A percentile compares a stretch with the other conserved stretches of the same genome.
Conservation (phyloP, 1,284 basidiomycete genomes). For the Hortiboletus rubellus region DNA sequence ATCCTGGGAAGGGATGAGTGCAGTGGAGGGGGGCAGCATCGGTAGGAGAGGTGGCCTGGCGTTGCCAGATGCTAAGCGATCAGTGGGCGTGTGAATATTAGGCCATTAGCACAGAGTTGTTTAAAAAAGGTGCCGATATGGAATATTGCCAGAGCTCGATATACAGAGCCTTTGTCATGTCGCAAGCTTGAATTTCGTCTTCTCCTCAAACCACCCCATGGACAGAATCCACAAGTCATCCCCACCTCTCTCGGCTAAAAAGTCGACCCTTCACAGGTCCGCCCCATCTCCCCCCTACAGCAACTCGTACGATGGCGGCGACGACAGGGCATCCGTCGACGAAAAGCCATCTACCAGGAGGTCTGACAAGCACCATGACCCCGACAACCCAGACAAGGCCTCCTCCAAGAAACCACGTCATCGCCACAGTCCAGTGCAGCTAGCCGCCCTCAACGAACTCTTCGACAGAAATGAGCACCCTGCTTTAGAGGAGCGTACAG, state of each 20-base stretch:
- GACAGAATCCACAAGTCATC: constrained; percentile 28
- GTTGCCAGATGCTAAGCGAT: constrained; percentile 9
- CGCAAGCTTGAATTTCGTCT: constrained; percentile 36
- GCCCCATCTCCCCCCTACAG: constrained; percentile 14
- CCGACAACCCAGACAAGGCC: constrained; percentile 27
- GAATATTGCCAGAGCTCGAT: constrained; percentile 42
- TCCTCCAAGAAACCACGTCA: constrained; percentile 68
- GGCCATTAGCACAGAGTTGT: constrained; percentile 30
- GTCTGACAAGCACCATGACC: constrained; percentile 25
- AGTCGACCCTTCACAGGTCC: constrained; percentile 9
- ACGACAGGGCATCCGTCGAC: constrained; percentile 31
- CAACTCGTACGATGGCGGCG: constrained; percentile 21
- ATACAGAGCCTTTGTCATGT: constrained; percentile 42
- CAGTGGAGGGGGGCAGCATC: background rate
- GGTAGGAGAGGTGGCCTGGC: background rate
- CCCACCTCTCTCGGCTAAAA: constrained; percentile 33
- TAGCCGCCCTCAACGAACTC: constrained; percentile 71
- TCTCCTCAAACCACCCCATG: constrained; percentile 35
- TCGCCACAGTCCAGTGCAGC: constrained; percentile 67
- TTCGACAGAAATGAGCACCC: constrained; percentile 76
- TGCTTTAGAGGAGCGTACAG: constrained; percentile 61
- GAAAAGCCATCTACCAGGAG: constrained; percentile 39
- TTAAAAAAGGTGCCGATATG: constrained; percentile 42
- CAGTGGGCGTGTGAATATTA: constrained; percentile 31
- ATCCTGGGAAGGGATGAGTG: background rate